phyloP scores from a whole-genome alignment of 805 yeast species.

The Candida montana region DNA sequence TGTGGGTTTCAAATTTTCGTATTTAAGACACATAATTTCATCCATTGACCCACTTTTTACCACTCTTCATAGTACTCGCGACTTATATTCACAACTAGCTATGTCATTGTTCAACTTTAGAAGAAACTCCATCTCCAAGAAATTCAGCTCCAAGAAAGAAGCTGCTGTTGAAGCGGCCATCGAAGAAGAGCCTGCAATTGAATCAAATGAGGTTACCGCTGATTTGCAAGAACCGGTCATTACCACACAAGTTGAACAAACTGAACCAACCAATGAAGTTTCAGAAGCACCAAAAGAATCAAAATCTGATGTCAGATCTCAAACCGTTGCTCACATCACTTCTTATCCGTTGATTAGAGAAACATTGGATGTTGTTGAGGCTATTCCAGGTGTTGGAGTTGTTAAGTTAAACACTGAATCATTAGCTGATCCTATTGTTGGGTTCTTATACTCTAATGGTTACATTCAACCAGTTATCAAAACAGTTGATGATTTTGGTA shows the following conservation, averaged over 20 bases:
- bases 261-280: not conserved
- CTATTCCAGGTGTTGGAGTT: conserved; percentile 33
- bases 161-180: not conserved
- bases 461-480: conserved; percentile 39
- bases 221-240: not conserved
- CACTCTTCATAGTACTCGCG: too few relatives aligned
- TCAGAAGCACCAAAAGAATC: not conserved
- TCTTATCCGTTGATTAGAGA: conserved; percentile 45
- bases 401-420: conserved; percentile 30
- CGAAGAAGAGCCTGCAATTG: not conserved
- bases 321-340: conserved; percentile 33
- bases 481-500: conserved; percentile 49
- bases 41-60: too few relatives aligned
- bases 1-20: too few relatives aligned
- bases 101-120: conserved; percentile 11
- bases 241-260: not conserved
- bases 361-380: conserved; percentile 30
- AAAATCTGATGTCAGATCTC: conserved; percentile 1
- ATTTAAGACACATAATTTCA: too few relatives aligned
- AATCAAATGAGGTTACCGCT: not conserved
- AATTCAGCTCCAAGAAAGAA: not conserved
- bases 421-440: conserved; percentile 22
- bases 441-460: conserved; percentile 28
- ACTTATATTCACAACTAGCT: not conserved
- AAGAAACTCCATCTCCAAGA: conserved; percentile 3